Percentiles rank a stretch among this genome's conserved stretches.
Evolutionary conservation across 1,284 basidiomycete genomes (phyloP).

Genomic region (Microstroma glucosiphilum): DNA sequence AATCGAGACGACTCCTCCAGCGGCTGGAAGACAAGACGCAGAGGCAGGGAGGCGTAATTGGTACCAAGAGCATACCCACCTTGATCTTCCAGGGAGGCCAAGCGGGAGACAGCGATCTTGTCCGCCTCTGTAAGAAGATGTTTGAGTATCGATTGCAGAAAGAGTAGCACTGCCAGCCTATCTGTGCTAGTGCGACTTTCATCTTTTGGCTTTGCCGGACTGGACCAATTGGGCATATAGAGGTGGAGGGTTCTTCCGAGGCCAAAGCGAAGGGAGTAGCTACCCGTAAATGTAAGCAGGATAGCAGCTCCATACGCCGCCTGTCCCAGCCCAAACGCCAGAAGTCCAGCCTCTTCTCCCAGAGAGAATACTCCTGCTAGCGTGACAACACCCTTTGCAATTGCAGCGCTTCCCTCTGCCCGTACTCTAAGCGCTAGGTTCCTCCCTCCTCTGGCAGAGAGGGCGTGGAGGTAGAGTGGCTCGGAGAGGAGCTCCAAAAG

Average conservation of each 20-base stretch:
- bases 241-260: constrained; percentile 70
- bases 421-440: constrained; percentile 31
- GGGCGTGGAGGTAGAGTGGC: constrained; percentile 38
- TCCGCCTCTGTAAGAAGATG: constrained; percentile 94
- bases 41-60: constrained; percentile 44
- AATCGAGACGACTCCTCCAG: constrained; percentile 43
- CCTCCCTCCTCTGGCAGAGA: constrained; percentile 15
- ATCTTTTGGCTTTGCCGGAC: background rate
- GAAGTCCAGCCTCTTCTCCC: constrained; percentile 17
- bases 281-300: constrained; percentile 16
- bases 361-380: constrained; percentile 12
- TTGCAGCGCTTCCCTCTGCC: constrained; percentile 37
- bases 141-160: constrained; percentile 73
- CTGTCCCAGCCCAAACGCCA: constrained; percentile 42
- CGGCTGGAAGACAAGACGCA: constrained; percentile 46
- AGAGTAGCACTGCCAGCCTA: background rate
- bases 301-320: constrained; percentile 28
- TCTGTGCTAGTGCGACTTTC: background rate
- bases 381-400: constrained; percentile 27
- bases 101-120: constrained; percentile 59
- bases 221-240: constrained; percentile 26
- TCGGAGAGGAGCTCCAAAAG: constrained; percentile 37
- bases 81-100: constrained; percentile 40
- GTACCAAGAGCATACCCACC: constrained; percentile 48
- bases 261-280: constrained; percentile 58